Evolutionary conservation across 805 yeast genomes (phyloP).

Genomic region (Pichia ethanolica): DNA sequence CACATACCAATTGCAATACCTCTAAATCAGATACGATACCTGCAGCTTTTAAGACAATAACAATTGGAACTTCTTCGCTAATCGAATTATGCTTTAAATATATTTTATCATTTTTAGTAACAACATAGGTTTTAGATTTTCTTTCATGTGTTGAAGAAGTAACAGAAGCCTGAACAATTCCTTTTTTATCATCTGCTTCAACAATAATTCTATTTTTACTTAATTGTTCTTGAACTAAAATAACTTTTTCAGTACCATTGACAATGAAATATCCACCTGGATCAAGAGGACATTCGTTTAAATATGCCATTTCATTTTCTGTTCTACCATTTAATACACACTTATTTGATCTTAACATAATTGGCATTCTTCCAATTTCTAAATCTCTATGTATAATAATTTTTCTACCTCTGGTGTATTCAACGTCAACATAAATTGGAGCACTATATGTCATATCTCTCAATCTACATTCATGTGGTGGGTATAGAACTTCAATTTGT

Average conservation of each 20-base stretch:
- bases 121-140: slow-evolving; percentile 93
- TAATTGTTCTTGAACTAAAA: slow-evolving; percentile 92
- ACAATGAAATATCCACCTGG: slow-evolving; percentile 99
- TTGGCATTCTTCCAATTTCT: slow-evolving; percentile 98
- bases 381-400: slow-evolving; percentile 84
- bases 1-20: slow-evolving; percentile 90
- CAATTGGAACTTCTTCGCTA: slow-evolving; percentile 92
- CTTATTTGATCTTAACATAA: slow-evolving; percentile 89
- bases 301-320: slow-evolving; percentile 77
- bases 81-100: slow-evolving; percentile 93
- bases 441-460: slow-evolving; percentile 94
- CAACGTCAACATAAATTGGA: slow-evolving; percentile 93
- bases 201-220: slow-evolving; percentile 96
- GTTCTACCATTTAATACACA: slow-evolving; percentile 77
- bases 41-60: slow-evolving; percentile 86
- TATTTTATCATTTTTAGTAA: slow-evolving; percentile 82
- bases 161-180: slow-evolving; percentile 93
- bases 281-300: slow-evolving; percentile 93
- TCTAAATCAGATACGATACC: slow-evolving; percentile 90
- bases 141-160: slow-evolving; percentile 98
- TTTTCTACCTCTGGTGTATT: slow-evolving; percentile 90
- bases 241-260: slow-evolving; percentile 96
- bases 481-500: slow-evolving; percentile 54
- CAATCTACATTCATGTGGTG: slow-evolving; percentile 93
- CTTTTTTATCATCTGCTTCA: slow-evolving; percentile 93